Evolutionary conservation across 306 rosid species (phyloP), one percentile per base, ranked within the genome.

Genomic region (Senna siamea): DNA sequence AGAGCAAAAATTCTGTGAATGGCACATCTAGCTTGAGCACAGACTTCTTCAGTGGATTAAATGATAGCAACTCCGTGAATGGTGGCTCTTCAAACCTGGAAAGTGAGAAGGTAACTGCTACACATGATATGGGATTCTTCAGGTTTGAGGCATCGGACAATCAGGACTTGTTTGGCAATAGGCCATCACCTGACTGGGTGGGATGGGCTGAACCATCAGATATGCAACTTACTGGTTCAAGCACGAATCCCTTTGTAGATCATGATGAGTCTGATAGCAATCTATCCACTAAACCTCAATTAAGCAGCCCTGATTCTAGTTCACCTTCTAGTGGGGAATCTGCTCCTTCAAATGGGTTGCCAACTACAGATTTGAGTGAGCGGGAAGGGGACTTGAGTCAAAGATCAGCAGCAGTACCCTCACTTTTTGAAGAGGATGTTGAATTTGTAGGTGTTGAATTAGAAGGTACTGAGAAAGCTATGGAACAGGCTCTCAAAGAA

Each of bases 401-500:
- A 32, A 85, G 86, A 73, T 74, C 87, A 41, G 72, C 67, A 37
- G 83, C 87, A 14, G 92, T 86, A 14, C 97, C 98, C 2, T 95
- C 99, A 1, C 84, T 90, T 56, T 95, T 95, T 28, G 98, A 95
- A 74, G 97, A 95, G 79, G 97, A 95, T 83, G 96, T 92, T 66
- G 99, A 95, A 77, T 92, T 95, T 63, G 97, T 92, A 43, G 99
- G 99, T 8, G 96, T 95, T 80, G 99, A 92, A 78, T 66, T 86
- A 72, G 97, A 92, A 83, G 99, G 97, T 34, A 87, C 98, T 0
- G 98, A 90, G 83, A 95, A 92, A 74, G 99, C 99, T 15, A 92
- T 95, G 99, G 99, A 87, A 43, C 99, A 92, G 74, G 99, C 99
- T 65, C 92, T 95, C 35, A 95, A 95, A 84, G 98, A 95, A 85